Evolutionary conservation across 2,329 filamentous ascomycete genomes (phyloP).

Genomic region (Fusarium paranaense): DNA sequence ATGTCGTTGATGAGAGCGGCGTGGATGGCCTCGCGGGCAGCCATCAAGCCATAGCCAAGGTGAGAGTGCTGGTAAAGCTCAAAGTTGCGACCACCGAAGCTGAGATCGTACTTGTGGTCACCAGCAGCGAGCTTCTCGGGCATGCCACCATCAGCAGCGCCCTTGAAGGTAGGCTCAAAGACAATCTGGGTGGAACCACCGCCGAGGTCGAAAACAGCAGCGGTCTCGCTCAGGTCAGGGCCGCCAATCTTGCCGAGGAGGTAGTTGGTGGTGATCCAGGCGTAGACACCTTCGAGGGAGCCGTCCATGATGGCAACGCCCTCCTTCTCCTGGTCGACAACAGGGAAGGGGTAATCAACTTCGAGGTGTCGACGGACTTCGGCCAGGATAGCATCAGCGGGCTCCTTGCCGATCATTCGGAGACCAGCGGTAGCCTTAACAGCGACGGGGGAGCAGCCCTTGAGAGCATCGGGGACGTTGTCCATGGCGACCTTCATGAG

Average conservation of each 20-base stretch:
- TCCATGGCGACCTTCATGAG: constrained; percentile 88
- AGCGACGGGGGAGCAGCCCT: constrained; percentile 93
- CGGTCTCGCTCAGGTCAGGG: constrained; percentile 89
- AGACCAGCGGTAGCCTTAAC: constrained; percentile 98
- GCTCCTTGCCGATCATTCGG: constrained; percentile 83
- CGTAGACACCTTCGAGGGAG: constrained; percentile 96
- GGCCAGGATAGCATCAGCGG: constrained; percentile 85
- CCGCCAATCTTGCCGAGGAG: constrained; percentile 97
- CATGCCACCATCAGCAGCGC: constrained; percentile 78
- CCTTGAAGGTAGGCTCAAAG: constrained; percentile 93
- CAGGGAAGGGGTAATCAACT: constrained; percentile 91
- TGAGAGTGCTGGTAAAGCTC: constrained; percentile 98
- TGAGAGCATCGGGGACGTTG: constrained; percentile 87
- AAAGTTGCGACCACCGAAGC: constrained; percentile 91
- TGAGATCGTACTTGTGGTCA: constrained; percentile 94
- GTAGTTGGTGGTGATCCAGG: constrained; percentile 99
- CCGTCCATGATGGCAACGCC: constrained; percentile 98
- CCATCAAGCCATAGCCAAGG: constrained; percentile 96
- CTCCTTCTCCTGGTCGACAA: constrained; percentile 84
- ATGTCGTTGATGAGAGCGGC: constrained; percentile 78
- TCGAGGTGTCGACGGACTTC: constrained; percentile 88
- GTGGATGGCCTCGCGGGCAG: constrained; percentile 89
- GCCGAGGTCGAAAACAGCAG: constrained; percentile 94
- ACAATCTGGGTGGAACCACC: constrained; percentile 99
- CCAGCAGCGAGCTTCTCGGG: constrained; percentile 87